phyloP scores from a whole-genome alignment of 441 rosid genomes.

The Populus hybrid region DNA sequence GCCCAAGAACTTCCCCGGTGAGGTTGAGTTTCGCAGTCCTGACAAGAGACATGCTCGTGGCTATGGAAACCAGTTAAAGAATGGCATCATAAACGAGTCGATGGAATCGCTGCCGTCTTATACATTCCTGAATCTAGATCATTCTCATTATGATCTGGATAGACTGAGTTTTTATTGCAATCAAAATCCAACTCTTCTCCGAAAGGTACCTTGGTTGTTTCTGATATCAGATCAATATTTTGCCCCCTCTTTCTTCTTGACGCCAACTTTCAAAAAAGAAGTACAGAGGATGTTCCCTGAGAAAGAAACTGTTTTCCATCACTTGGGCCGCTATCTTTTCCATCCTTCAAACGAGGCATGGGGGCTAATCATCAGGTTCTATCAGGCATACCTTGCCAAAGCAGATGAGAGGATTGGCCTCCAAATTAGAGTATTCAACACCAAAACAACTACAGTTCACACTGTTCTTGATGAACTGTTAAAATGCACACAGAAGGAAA shows the following conservation, averaged over 20 bases:
- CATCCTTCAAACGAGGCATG: slow-evolving; percentile 70
- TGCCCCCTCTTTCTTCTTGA: slow-evolving; percentile 57
- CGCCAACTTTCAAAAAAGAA: slow-evolving; percentile 42
- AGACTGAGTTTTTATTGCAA: slow-evolving; percentile 54
- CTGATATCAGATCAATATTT: slow-evolving; percentile 54
- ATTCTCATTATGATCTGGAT: slow-evolving; percentile 47
- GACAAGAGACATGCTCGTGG: slow-evolving; percentile 31
- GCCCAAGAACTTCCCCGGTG: slow-evolving; percentile 49
- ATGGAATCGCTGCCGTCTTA: slow-evolving; percentile 26
- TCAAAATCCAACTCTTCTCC: slow-evolving; percentile 42
- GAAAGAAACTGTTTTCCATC: slow-evolving; percentile 55
- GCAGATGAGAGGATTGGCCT: slow-evolving; percentile 62
- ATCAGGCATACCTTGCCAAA: slow-evolving; percentile 50
- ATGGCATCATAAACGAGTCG: slow-evolving; percentile 20
- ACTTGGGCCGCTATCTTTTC: slow-evolving; percentile 57
- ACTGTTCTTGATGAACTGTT: slow-evolving; percentile 47
- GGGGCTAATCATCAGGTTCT: slow-evolving; percentile 62
- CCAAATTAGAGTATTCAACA: slow-evolving; percentile 51
- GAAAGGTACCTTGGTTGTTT: slow-evolving; percentile 55
- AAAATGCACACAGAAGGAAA: slow-evolving; percentile 38
- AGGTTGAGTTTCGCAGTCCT: slow-evolving; percentile 15
- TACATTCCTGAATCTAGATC: slow-evolving; percentile 45
- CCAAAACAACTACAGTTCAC: slow-evolving; percentile 39
- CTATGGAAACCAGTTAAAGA: slow-evolving; percentile 50
- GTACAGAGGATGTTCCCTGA: slow-evolving; percentile 53